Base-by-base conservation (phyloP, 768 basidiomycete genomes). In the Rhodosporidiobolus odoratus region DNA sequence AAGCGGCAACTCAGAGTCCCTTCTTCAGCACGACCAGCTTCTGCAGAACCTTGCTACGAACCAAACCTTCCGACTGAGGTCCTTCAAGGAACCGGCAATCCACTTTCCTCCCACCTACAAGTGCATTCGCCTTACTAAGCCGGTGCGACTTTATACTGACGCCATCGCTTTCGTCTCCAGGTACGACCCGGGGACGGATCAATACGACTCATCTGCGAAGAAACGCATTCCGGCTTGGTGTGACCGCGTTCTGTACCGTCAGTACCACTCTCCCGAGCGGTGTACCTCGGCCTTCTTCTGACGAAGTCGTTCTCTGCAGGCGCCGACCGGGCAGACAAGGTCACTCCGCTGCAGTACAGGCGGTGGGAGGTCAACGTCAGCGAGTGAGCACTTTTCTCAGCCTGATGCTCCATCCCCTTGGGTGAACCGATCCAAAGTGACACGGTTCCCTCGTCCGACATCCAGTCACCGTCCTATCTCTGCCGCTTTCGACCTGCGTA, bases 191-290 rank as follows among this genome's bases (percentile, higher is more conserved):
- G 81, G 85, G 10, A 86, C 91, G 32, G 79, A 85, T 78, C 84
- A 87, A 71, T 99, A 91, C 76, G 95, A 99, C 78, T 83, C 88
- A 4, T 91, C 89, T 1, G 91, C 92, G 79, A 97, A 98, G 79
- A 84, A 85, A 19, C 88, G 95, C 0, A 83, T 87, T 13, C 95
- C 95, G 6, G 93, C 95, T 3, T 99, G 94, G 93, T 99, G 95
- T 78, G 95, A 99, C 78, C 88, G 95, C 9, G 86, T 99, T 30
- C 81, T 98, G 50, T 95, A 88, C 86, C 86, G 87, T n/a, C 75
- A 76, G 65, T 75, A 72, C 37, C 48, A 41, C 38, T 41, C 52
- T 54, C 41, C 17, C 40, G n/a, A 32, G 9, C 21, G 19, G 8
- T 10, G 48, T 10, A 30, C 48, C 38, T 4, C 54, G 21, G 10